Evolutionary conservation across 495 filamentous ascomycete genomes (phyloP).

Genomic region (Trichoderma orchidacearum): DNA sequence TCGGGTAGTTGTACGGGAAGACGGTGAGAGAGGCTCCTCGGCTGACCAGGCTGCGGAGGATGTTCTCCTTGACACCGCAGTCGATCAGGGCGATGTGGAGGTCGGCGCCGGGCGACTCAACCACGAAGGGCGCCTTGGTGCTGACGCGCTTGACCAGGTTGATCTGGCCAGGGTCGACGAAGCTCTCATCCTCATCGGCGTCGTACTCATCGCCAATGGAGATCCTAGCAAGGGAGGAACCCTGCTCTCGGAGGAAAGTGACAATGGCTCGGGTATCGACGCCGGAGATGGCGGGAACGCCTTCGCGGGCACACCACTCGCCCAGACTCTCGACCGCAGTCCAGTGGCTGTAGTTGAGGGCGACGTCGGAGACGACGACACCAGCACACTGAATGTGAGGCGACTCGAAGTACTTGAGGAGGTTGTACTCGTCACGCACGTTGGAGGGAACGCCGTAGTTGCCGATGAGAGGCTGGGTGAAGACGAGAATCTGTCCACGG

Average conservation of each 20-base stretch:
- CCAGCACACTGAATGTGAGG: conserved; percentile 93
- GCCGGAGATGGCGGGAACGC: conserved; percentile 89
- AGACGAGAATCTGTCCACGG: conserved; percentile 94
- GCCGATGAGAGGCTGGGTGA: conserved; percentile 96
- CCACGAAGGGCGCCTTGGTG: conserved; percentile 95
- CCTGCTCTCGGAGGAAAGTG: conserved; percentile 87
- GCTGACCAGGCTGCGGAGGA: conserved; percentile 79
- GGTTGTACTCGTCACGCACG: conserved; percentile 59
- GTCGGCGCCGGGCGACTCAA: conserved; percentile 62
- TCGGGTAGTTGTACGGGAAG: conserved; percentile 91
- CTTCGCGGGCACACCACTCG: conserved; percentile 91
- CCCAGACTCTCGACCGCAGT: conserved; percentile 88
- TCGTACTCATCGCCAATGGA: conserved; percentile 97
- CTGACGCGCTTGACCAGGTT: conserved; percentile 90
- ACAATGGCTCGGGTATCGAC: conserved; percentile 96
- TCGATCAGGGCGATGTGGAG: conserved; percentile 91
- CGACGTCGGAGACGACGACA: conserved; percentile 90
- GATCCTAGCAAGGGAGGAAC: conserved; percentile 88
- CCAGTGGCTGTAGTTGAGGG: conserved; percentile 93
- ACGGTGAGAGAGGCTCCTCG: conserved; percentile 81
- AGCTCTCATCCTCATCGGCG: conserved; percentile 95
- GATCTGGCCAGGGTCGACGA: conserved; percentile 86
- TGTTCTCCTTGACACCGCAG: conserved; percentile 99
- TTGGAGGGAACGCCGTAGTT: conserved; percentile 91
- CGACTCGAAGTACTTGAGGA: conserved; percentile 89